Percentiles rank a stretch among this genome's conserved stretches.
Evolutionary conservation across 306 rosid genomes (phyloP).

Genomic region (Vigna nakashimae): DNA sequence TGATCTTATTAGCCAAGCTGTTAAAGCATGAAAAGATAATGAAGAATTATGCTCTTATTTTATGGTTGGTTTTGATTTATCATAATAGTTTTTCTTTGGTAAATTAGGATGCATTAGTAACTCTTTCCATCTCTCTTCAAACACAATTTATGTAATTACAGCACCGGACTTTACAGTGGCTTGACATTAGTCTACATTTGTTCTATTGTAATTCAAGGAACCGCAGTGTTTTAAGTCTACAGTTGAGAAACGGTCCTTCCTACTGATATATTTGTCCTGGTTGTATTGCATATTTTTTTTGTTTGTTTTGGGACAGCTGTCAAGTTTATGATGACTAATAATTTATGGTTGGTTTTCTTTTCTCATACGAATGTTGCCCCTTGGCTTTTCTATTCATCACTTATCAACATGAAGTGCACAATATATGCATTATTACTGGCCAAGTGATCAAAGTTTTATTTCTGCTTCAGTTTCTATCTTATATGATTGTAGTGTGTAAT

Average conservation of each 20-base stretch:
- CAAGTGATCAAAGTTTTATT: neutral
- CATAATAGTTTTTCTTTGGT: neutral
- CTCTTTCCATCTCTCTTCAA: too few relatives aligned
- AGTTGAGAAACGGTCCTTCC: neutral
- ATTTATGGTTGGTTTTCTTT: constrained; percentile 22
- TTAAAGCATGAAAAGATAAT: constrained; percentile 19
- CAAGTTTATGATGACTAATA: neutral
- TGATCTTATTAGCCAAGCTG: constrained; percentile 6
- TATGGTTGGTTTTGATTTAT: constrained; percentile 21
- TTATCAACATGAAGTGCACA: neutral
- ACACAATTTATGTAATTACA: too few relatives aligned
- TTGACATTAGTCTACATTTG: neutral
- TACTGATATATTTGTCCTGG: neutral
- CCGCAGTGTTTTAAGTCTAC: neutral
- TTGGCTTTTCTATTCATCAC: constrained; percentile 19
- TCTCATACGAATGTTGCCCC: neutral
- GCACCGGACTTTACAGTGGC: neutral
- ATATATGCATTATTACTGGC: constrained; percentile 2
- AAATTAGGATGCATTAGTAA: constrained; percentile 6
- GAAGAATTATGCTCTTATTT: constrained; percentile 3
- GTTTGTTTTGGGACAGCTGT: neutral
- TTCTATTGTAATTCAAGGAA: neutral
- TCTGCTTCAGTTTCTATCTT: constrained; percentile 16
- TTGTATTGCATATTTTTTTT: too few relatives aligned
- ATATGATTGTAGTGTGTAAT: constrained; percentile 6